These are phyloP conservation scores for Exophiala spinifera DNA, from an alignment of 2,329 filamentous ascomycete species.

Conservation along the genomic window DNA sequence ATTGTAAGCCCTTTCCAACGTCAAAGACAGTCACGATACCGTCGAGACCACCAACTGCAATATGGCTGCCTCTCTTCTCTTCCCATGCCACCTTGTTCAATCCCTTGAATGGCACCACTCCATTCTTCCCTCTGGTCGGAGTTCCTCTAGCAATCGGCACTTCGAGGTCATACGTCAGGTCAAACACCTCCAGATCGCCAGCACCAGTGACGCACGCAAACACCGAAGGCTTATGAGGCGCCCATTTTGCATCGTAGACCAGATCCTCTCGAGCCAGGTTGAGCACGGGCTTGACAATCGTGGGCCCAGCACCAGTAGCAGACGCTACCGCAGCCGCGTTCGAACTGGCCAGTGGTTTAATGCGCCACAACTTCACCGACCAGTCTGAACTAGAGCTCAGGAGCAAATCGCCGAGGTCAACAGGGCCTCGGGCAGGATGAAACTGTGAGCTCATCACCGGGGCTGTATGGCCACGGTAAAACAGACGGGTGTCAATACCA, in stretches of 20 bases:
- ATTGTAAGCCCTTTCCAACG: conserved; percentile 67
- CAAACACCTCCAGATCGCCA: conserved; percentile 91
- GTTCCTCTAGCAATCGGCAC: conserved; percentile 80
- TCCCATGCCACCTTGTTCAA: conserved; percentile 96
- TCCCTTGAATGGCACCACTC: conserved; percentile 72
- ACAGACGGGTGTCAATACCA: conserved; percentile 83
- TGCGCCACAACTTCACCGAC: conserved; percentile 96
- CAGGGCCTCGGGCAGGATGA: conserved; percentile 84
- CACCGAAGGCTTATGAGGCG: conserved; percentile 86
- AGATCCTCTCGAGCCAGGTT: conserved; percentile 93
- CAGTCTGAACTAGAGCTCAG: conserved; percentile 92
- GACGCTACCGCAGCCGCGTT: conserved; percentile 45
- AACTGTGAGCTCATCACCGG: conserved; percentile 96
- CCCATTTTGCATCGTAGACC: conserved; percentile 95
- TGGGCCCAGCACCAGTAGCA: conserved; percentile 31
- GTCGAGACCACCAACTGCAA: conserved; percentile 89
- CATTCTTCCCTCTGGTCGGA: conserved; percentile 62
- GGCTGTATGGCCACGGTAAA: conserved; percentile 85
- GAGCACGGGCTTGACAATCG: conserved; percentile 68
- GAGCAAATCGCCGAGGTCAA: conserved; percentile 91
- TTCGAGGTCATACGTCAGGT: conserved; percentile 87
- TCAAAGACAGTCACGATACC: conserved; percentile 90
- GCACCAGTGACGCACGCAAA: conserved; percentile 94
- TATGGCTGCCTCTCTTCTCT: conserved; percentile 75
- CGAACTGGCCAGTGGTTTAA: conserved; percentile 54